Conservation (phyloP, 202 grass and related monocot species). For the Brachypodium distachyon region DNA sequence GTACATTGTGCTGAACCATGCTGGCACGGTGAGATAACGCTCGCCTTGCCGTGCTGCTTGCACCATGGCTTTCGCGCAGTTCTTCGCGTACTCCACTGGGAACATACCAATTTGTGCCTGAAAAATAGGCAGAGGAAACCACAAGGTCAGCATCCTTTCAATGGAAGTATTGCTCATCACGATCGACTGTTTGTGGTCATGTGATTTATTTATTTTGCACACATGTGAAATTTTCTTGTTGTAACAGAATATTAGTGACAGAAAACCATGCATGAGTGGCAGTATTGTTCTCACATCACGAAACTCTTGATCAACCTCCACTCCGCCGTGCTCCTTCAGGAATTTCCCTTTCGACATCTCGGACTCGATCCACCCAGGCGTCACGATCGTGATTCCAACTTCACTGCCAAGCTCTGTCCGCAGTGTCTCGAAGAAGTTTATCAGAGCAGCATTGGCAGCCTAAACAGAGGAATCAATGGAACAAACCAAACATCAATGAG, state of each 20-base stretch:
- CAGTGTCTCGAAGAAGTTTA: slow-evolving; percentile 71
- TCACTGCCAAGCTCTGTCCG: slow-evolving; percentile 34
- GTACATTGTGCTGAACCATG: slow-evolving; percentile 64
- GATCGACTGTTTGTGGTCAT: too few relatives aligned
- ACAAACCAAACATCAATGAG: neutral
- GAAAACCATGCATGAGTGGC: neutral
- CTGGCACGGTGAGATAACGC: slow-evolving; percentile 44
- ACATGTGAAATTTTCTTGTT: neutral
- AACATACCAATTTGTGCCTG: slow-evolving; percentile 66
- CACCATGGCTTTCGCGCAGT: slow-evolving; percentile 63
- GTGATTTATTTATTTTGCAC: too few relatives aligned
- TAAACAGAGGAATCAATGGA: neutral
- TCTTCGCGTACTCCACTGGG: slow-evolving; percentile 50
- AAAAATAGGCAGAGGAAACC: neutral
- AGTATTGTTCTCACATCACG: slow-evolving; percentile 37
- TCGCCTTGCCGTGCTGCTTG: slow-evolving; percentile 47
- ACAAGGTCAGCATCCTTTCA: neutral
- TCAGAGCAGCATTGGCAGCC: slow-evolving; percentile 61
- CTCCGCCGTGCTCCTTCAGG: slow-evolving; percentile 33
- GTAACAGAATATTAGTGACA: neutral
- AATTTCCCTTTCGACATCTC: slow-evolving; percentile 72
- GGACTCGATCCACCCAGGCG: slow-evolving; percentile 60
- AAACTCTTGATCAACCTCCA: slow-evolving; percentile 49
- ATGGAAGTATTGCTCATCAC: neutral
- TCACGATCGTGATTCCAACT: slow-evolving; percentile 63